Evolutionary conservation across 164 flowering plant genomes (phyloP), one percentile per base, ranked within the genome.

Genomic region (Euptelea pleiosperma): DNA sequence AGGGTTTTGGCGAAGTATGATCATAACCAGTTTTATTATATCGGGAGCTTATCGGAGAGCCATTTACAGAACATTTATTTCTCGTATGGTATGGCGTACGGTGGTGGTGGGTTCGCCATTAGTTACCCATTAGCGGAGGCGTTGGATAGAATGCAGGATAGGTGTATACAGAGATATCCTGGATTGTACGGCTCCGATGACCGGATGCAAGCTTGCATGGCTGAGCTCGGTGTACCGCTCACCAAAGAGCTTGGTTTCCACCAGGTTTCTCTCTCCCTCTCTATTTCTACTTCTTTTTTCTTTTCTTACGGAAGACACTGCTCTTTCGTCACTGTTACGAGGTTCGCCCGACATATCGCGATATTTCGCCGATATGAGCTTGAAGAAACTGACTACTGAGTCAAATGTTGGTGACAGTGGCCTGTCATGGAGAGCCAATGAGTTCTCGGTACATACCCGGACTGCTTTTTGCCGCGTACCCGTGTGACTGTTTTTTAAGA

Each of bases 181-280:
- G 69, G 40, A 0, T 35, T 84, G 59, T 82, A 87, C 47, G 94
- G 94, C 4, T 79, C 86, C 10, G 94, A 86, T 60, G 86, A 82
- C 48, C 70, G 90, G 59, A 71, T 86, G 60, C 87, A 83, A 40
- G 93, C 93, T 39, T 86, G 93, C 66, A 72, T 86, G 87, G 74
- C 90, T 10, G 94, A 87, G 67, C 86, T 87, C 25, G 94, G 94
- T 12, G 94, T 87, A n/a, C 88, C 94, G 11, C 79, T 87, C 54
- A 87, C 94, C 49, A 82, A 75, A 47, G 81, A 87, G 46, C 59
- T 57, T 0, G 94, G 94, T 0, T 86, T 86, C 61, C 94, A 86
- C 51, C 86, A 81, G 86, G 86, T 79, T 15, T 24, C n/a, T n/a
- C 42, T 10, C 5, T 30, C 30, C 46, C 1, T 24, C 15, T 35